Evolutionary conservation across 495 filamentous ascomycete species (phyloP).

Genomic region (Chaetomidium leptoderma): DNA sequence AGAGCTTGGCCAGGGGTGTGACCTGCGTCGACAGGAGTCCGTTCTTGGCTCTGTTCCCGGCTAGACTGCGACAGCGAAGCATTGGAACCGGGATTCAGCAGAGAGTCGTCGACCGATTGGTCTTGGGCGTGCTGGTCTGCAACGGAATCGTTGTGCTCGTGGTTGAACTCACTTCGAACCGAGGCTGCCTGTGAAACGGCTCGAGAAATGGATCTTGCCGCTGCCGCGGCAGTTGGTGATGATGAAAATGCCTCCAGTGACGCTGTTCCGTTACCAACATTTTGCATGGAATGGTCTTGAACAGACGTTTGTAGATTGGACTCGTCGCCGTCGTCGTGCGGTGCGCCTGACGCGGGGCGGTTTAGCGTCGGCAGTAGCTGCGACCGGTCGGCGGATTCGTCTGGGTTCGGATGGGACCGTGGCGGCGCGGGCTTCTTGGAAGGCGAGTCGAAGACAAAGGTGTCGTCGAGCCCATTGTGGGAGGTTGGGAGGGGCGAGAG

Average conservation of each 20-base stretch:
- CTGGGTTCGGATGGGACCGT: conserved; percentile 8
- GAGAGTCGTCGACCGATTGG: conserved; percentile 10
- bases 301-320: conserved; percentile 19
- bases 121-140: conserved; percentile 14
- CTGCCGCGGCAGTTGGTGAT: conserved; percentile 62
- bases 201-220: conserved; percentile 53
- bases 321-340: conserved; percentile 19
- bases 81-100: conserved; percentile 23
- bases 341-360: conserved; percentile 18
- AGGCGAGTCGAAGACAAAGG: conserved; percentile 56
- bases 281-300: conserved; percentile 31
- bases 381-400: conserved; percentile 23
- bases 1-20: conserved; percentile 32
- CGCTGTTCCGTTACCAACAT: conserved; percentile 48
- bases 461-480: conserved; percentile 55
- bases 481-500: conserved; percentile 44
- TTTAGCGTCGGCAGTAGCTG: conserved; percentile 25
- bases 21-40: conserved; percentile 31
- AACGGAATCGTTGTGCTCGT: conserved; percentile 6
- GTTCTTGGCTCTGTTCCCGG: conserved; percentile 30
- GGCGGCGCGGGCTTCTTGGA: conserved; percentile 27
- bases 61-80: conserved; percentile 26
- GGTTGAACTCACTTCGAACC: conserved; percentile 9
- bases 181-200: conserved; percentile 45
- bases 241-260: conserved; percentile 59